Evolutionary conservation across 805 yeast species (phyloP).

Genomic region (Ogataea trehalophila): DNA sequence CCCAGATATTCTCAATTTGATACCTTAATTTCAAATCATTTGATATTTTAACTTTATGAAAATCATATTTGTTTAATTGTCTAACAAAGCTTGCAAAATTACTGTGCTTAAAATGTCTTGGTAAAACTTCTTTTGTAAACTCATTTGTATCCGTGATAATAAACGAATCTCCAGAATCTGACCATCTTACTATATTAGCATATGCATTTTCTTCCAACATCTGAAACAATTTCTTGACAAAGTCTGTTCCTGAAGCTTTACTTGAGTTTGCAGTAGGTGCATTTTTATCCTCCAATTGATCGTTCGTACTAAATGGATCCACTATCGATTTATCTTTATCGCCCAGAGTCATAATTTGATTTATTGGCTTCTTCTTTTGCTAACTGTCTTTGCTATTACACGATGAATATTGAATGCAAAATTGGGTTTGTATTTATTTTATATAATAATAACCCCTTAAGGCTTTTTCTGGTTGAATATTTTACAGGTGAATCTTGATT

Average conservation of each 20-base stretch:
- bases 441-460: too few species aligned
- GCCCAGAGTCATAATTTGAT: background rate
- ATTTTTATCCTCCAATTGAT: background rate
- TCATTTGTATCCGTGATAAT: conserved; percentile 87
- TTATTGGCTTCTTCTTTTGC: background rate
- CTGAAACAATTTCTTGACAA: conserved; percentile 71
- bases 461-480: too few species aligned
- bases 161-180: conserved; percentile 77
- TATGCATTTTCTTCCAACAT: conserved; percentile 84
- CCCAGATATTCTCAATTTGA: conserved; percentile 66
- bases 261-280: background rate
- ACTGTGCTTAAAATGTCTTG: conserved; percentile 89
- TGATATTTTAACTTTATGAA: conserved; percentile 85
- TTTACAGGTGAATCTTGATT: too few species aligned
- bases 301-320: background rate
- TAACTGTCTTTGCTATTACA: too few species aligned
- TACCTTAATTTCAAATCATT: conserved; percentile 65
- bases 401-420: too few species aligned
- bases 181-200: conserved; percentile 78
- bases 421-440: too few species aligned
- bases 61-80: conserved; percentile 93
- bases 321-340: background rate
- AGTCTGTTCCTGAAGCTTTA: conserved; percentile 39
- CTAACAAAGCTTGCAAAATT: conserved; percentile 94
- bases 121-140: conserved; percentile 82